Evolutionary conservation across 768 basidiomycete genomes (phyloP).

Genomic region (Mycena albidolilacea): DNA sequence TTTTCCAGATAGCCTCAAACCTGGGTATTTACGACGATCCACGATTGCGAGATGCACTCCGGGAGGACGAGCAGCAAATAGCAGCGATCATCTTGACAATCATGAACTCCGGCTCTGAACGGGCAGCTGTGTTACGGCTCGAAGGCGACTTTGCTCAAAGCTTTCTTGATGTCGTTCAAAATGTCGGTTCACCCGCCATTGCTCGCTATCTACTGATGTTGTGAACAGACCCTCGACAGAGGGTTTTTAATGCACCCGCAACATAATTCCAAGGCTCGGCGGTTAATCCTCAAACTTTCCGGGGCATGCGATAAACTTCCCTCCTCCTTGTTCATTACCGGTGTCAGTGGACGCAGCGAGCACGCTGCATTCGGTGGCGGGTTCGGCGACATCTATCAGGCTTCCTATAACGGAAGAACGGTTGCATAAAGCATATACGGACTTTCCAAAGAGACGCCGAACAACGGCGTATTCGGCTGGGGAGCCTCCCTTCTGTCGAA

Average conservation of each 20-base stretch:
- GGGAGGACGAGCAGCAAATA: constrained; percentile 24
- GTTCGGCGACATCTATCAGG: constrained; percentile 43
- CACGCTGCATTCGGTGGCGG: constrained; percentile 38
- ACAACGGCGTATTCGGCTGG: constrained; percentile 22
- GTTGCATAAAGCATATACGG: constrained; percentile 27
- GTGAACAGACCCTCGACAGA: constrained; percentile 11
- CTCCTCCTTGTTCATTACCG: constrained; percentile 37
- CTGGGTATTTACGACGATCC: not conserved
- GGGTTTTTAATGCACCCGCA: constrained; percentile 4
- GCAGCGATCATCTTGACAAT: not conserved
- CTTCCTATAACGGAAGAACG: constrained; percentile 13
- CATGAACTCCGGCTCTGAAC: constrained; percentile 5
- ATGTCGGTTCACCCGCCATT: not conserved
- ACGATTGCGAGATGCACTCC: constrained; percentile 4
- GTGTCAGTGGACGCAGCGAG: constrained; percentile 25
- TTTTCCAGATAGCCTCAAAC: constrained; percentile 1
- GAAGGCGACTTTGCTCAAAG: constrained; percentile 14
- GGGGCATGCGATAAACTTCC: constrained; percentile 37
- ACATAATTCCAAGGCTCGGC: constrained; percentile 17
- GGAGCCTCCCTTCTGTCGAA: not conserved
- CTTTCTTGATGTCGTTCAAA: constrained; percentile 26
- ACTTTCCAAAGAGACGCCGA: not conserved
- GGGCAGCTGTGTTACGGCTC: constrained; percentile 10
- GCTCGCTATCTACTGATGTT: not conserved
- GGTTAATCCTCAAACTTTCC: constrained; percentile 39